phyloP scores from a whole-genome alignment of 2,329 filamentous ascomycete genomes.

The Mycosphaerella sp. region DNA sequence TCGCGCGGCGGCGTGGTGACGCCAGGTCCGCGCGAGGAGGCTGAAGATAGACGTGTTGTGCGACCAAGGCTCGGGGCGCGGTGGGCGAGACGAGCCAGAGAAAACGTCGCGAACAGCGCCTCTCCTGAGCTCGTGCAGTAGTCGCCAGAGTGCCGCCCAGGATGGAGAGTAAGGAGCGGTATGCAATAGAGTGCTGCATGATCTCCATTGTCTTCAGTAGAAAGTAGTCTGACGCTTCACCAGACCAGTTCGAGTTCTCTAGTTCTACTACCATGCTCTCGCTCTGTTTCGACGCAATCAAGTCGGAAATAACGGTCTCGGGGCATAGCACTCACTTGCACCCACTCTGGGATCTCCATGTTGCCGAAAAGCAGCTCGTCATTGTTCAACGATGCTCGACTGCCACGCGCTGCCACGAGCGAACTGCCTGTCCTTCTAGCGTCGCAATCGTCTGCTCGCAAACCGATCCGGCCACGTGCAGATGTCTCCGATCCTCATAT shows the following conservation, averaged over 20 bases:
- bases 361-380: no score
- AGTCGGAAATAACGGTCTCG: no score
- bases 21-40: constrained; percentile 8
- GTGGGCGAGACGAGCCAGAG: background rate
- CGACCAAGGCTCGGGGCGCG: constrained; percentile 1
- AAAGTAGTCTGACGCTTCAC: no score
- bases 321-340: no score
- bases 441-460: no score
- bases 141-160: background rate
- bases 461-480: background rate
- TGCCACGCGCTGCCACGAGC: background rate
- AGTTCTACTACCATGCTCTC: no score
- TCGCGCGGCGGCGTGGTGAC: constrained; percentile 1
- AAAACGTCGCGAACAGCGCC: constrained; percentile 6
- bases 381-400: background rate
- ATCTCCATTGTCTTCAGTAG: no score
- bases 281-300: no score
- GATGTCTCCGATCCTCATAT: background rate
- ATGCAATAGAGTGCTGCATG: constrained; percentile 1
- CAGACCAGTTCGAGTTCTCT: no score
- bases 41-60: constrained; percentile 13
- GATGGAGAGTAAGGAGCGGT: constrained; percentile 10
- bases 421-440: background rate
- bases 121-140: constrained; percentile 8
- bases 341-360: no score